phyloP scores from a whole-genome alignment of 2,329 filamentous ascomycete species.

The Microcyclosporella mali region DNA sequence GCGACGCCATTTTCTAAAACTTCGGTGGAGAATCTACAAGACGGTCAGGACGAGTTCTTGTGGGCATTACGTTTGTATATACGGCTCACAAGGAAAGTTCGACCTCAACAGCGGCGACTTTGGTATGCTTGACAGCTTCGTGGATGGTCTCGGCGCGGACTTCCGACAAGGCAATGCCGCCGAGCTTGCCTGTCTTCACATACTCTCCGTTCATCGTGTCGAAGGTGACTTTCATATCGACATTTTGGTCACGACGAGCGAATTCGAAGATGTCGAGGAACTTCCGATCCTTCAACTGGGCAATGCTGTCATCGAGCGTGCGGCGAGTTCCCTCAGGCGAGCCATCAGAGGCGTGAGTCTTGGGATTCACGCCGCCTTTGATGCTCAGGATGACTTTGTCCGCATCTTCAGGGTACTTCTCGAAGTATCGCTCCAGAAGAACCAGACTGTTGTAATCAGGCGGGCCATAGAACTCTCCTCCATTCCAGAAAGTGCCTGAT shows the following conservation, averaged over 20 bases:
- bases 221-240: slow-evolving; percentile 37
- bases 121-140: slow-evolving; percentile 27
- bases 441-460: slow-evolving; percentile 36
- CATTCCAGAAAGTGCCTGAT: slow-evolving; percentile 2
- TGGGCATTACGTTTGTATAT: background rate
- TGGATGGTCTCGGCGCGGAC: slow-evolving; percentile 44
- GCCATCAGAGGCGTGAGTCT: slow-evolving; percentile 38
- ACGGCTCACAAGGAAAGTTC: slow-evolving; percentile 35
- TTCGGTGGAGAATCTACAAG: slow-evolving; percentile 36
- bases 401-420: slow-evolving; percentile 44
- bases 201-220: slow-evolving; percentile 33
- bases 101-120: slow-evolving; percentile 47
- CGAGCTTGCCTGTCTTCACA: slow-evolving; percentile 46
- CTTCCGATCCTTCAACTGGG: slow-evolving; percentile 39
- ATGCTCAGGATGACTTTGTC: slow-evolving; percentile 43
- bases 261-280: slow-evolving; percentile 41
- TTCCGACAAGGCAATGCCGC: slow-evolving; percentile 50
- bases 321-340: slow-evolving; percentile 27
- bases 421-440: slow-evolving; percentile 44
- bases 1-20: slow-evolving; percentile 54
- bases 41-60: background rate
- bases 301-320: slow-evolving; percentile 38
- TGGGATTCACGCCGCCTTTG: slow-evolving; percentile 39
- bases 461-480: slow-evolving; percentile 24
- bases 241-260: slow-evolving; percentile 35